These are phyloP conservation scores for Cyberlindnera veronae DNA, from an alignment of 805 yeast genomes.

Conservation along the genomic window DNA sequence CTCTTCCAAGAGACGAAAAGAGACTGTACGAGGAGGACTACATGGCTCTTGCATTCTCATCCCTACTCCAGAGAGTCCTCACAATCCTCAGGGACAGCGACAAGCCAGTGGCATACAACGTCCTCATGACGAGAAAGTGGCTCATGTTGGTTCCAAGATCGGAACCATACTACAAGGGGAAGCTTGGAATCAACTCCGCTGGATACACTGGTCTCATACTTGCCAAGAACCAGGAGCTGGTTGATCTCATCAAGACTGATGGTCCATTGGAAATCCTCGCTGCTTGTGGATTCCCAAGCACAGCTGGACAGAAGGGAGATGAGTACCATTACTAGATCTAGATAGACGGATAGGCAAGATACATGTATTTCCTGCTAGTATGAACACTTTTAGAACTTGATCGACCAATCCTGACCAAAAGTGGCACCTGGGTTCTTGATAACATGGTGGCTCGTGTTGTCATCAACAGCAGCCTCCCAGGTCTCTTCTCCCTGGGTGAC, in stretches of 20 bases:
- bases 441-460: constrained; percentile 21
- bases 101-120: constrained; percentile 66
- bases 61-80: constrained; percentile 67
- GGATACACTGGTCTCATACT: constrained; percentile 77
- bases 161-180: constrained; percentile 41
- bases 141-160: constrained; percentile 85
- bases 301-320: constrained; percentile 51
- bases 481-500: constrained; percentile 37
- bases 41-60: constrained; percentile 65
- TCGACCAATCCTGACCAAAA: constrained; percentile 46
- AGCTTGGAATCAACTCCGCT: constrained; percentile 67
- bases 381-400: constrained; percentile 25
- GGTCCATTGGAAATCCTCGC: constrained; percentile 50
- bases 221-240: constrained; percentile 62
- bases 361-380: background rate
- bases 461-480: constrained; percentile 34
- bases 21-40: constrained; percentile 47
- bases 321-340: constrained; percentile 56
- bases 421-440: constrained; percentile 51
- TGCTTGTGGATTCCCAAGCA: constrained; percentile 65
- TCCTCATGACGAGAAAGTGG: constrained; percentile 78
- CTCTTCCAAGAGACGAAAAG: constrained; percentile 42
- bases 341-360: background rate
- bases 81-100: constrained; percentile 57
- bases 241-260: constrained; percentile 41